Evolutionary conservation across 2,329 filamentous ascomycete species (phyloP), one percentile per base, ranked within the genome.

Genomic region (Didymella pinodella): DNA sequence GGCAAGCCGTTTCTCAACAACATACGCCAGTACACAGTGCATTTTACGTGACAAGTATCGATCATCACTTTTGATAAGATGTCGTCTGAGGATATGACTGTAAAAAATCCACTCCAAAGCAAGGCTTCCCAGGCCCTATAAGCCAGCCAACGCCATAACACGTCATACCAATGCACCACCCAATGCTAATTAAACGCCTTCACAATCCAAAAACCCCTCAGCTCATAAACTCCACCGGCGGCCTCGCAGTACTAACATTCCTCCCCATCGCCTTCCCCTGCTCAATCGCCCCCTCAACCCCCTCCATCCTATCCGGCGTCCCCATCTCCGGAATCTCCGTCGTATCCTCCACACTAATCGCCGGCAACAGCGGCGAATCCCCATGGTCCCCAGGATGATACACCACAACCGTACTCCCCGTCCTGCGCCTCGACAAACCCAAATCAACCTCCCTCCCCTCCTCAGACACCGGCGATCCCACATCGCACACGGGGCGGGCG

Each of bases 301-400:
- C 75, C 46, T 76, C 70, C 75, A 73, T 61, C 20, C 48, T 64
- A 63, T 75, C 20, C 29, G 85, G 83, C 36, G 79, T 81, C 57
- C 82, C 66, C n/a, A 77, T 75, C n/a, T 77, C 79, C 2, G 81
- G 79, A 28, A 72, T 78, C 31, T 75, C 77, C 2, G 79, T 85
- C 12, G 83, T 86, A 73, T 89, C 86, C 71, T 88, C 86, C 2
- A 89, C 85, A 68, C 86, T 84, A 36, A 89, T 88, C 2, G 85
- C 85, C 1, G 87, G 87, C 38, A 89, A 73, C 62, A 82, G 79
- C 0, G 85, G 85, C 55, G 82, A 86, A 57, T 84, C 79, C 2
- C 86, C 86, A 64, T 89, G 85, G 43, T 87, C 83, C 54, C 85
- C 82, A 0, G 87, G 87, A 62, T 88, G 80, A 69, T 86, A 89